Evolutionary conservation across 73 alveolate species (phyloP).

Genomic region (Stentor roeselii): DNA sequence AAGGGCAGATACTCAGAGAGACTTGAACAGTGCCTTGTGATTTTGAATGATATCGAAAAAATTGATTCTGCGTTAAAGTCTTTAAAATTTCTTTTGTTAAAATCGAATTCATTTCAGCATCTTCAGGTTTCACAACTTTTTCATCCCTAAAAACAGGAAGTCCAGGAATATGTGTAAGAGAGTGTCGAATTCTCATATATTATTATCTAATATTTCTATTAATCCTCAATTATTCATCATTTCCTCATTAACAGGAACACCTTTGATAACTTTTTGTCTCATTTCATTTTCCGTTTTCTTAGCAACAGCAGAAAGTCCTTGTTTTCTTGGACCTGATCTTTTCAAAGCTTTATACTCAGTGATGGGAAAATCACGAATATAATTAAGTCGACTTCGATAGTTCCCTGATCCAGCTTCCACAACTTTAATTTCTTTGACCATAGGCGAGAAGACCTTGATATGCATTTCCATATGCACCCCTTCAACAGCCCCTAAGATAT

Average conservation of each 20-base stretch:
- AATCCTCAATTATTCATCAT: not conserved
- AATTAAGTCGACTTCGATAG: not conserved
- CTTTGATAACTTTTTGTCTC: slow-evolving; percentile 5
- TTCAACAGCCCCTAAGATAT: not conserved
- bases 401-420: slow-evolving; percentile 25
- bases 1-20: not conserved
- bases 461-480: not conserved
- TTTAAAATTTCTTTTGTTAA: not conserved
- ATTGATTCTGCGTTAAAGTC: not conserved
- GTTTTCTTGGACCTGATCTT: not conserved
- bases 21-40: not conserved
- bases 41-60: not conserved
- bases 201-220: too few relatives aligned
- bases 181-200: not conserved
- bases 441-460: not conserved
- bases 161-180: not conserved
- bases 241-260: not conserved
- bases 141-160: not conserved
- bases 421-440: not conserved
- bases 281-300: slow-evolving; percentile 7
- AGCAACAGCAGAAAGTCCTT: not conserved
- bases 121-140: too few relatives aligned
- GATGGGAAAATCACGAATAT: not conserved
- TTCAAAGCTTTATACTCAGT: not conserved
- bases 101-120: too few relatives aligned